Conservation (phyloP, 176 grass and related monocot species). For the Aegilops sharonensis region DNA sequence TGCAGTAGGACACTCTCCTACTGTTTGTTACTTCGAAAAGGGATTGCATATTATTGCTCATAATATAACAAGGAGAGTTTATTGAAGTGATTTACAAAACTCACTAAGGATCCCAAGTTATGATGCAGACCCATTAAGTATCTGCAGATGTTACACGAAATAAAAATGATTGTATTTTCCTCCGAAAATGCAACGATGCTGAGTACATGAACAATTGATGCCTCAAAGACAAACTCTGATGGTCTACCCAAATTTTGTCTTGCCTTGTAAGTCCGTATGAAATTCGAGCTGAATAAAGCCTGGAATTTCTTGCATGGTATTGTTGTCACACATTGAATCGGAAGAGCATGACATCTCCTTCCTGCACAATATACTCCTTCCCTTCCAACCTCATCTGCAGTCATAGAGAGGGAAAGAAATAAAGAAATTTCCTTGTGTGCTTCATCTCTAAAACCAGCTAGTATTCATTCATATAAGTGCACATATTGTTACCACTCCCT, state of each 20-base stretch:
- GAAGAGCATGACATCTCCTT: slow-evolving; percentile 99
- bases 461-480: background rate
- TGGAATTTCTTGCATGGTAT: background rate
- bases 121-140: background rate
- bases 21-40: background rate
- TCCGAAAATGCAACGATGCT: background rate
- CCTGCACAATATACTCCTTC: slow-evolving; percentile 88
- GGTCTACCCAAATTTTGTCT: background rate
- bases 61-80: background rate
- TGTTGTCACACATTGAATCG: slow-evolving; percentile 81
- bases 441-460: background rate
- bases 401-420: slow-evolving; percentile 17
- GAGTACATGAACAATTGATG: background rate
- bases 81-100: background rate
- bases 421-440: background rate
- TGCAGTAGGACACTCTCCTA: background rate
- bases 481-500: slow-evolving; percentile 79
- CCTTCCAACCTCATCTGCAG: slow-evolving; percentile 87
- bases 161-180: background rate
- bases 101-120: background rate
- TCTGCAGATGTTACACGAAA: background rate
- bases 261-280: slow-evolving; percentile 21
- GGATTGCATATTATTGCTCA: background rate
- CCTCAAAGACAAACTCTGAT: background rate
- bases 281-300: background rate